Conservation (phyloP, 495 filamentous ascomycete genomes). For the Collariella sp. region DNA sequence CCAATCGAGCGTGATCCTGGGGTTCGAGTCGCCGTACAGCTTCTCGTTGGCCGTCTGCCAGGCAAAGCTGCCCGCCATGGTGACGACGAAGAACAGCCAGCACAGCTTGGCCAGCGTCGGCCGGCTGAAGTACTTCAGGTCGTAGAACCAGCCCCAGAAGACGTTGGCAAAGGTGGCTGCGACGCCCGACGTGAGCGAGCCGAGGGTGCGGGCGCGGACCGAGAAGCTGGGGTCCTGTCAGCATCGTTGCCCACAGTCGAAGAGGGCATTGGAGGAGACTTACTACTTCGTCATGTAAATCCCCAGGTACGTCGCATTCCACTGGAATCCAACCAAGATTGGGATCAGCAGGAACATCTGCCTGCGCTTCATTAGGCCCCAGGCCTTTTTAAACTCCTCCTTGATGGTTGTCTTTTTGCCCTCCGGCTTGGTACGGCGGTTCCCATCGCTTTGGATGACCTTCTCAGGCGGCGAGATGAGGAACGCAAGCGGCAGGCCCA, state of each 20-base stretch:
- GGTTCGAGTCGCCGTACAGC: constrained; percentile 22
- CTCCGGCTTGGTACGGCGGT: constrained; percentile 31
- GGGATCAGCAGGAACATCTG: constrained; percentile 47
- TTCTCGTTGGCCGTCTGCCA: constrained; percentile 38
- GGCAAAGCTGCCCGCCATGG: constrained; percentile 29
- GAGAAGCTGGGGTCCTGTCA: constrained; percentile 30
- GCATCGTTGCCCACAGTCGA: no score
- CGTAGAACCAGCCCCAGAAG: constrained; percentile 41
- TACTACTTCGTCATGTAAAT: constrained; percentile 51
- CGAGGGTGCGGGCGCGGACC: constrained; percentile 46
- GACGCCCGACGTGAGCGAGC: constrained; percentile 40
- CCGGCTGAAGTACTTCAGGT: constrained; percentile 30
- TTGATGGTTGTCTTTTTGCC: constrained; percentile 35
- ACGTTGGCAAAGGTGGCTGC: constrained; percentile 41
- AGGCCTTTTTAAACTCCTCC: constrained; percentile 41
- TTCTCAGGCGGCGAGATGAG: constrained; percentile 46
- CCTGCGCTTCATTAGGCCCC: constrained; percentile 37
- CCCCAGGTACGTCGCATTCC: constrained; percentile 48
- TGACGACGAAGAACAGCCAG: constrained; percentile 28
- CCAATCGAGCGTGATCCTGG: constrained; percentile 32
- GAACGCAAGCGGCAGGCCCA: constrained; percentile 45
- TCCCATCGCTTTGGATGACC: constrained; percentile 43
- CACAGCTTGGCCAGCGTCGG: constrained; percentile 27
- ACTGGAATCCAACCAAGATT: constrained; percentile 47
- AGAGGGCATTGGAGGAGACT: not conserved